These are phyloP conservation scores for Ananas comosus DNA, from an alignment of 176 grass and related monocot species.

Conservation along the genomic window DNA sequence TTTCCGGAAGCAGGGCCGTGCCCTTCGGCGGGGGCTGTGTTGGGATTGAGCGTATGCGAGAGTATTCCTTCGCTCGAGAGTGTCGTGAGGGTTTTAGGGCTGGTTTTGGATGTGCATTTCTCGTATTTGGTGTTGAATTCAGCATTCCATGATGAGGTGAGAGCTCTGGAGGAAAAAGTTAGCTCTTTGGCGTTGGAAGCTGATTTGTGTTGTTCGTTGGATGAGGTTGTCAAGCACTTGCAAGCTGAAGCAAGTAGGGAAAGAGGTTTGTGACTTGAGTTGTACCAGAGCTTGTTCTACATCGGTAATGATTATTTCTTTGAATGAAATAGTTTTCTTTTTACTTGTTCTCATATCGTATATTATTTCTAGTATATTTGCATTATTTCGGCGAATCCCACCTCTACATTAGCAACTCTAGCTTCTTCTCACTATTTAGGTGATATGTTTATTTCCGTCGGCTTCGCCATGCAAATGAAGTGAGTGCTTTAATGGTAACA, in stretches of 20 bases:
- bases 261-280: constrained; percentile 23
- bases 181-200: constrained; percentile 40
- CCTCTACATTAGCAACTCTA: too few relatives aligned
- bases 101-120: constrained; percentile 75
- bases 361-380: too few relatives aligned
- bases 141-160: constrained; percentile 44
- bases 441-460: too few relatives aligned
- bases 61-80: constrained; percentile 41
- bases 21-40: neutral
- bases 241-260: constrained; percentile 20
- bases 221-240: constrained; percentile 39
- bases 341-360: too few relatives aligned
- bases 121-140: constrained; percentile 61
- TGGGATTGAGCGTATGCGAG: constrained; percentile 36
- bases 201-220: constrained; percentile 27
- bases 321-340: too few relatives aligned
- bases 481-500: too few relatives aligned
- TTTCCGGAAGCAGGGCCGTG: constrained; percentile 30
- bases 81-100: constrained; percentile 37
- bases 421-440: too few relatives aligned
- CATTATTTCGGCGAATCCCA: too few relatives aligned
- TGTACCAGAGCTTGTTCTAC: neutral
- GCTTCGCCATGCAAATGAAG: too few relatives aligned
- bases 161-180: constrained; percentile 19
- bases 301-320: too few relatives aligned